Conservation (phyloP, 169 alveolate genomes). For the Perkinsus olseni region DNA sequence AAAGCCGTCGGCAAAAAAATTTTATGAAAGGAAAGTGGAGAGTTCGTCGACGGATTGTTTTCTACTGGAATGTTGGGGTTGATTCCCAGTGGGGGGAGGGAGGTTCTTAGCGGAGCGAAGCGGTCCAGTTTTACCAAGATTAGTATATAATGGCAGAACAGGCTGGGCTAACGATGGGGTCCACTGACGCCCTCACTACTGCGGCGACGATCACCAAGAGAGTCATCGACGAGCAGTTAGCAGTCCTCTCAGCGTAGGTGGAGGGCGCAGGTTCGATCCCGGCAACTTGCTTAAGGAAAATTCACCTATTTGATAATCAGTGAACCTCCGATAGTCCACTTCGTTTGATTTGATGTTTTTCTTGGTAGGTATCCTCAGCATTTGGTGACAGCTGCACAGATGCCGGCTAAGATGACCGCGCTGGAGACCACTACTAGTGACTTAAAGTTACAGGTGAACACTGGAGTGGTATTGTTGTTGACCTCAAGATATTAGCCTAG, state of each 20-base stretch:
- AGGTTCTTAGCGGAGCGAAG: too few relatives aligned
- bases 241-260: not conserved
- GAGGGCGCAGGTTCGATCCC: not conserved
- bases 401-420: not conserved
- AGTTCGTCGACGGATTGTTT: too few relatives aligned
- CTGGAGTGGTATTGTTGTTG: not conserved
- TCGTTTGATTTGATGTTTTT: not conserved
- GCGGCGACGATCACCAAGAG: not conserved
- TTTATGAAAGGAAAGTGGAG: too few relatives aligned
- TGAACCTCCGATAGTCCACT: too few relatives aligned
- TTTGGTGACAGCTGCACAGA: not conserved
- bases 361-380: not conserved
- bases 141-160: not conserved
- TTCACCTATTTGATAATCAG: too few relatives aligned
- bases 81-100: too few relatives aligned
- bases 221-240: not conserved
- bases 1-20: too few relatives aligned
- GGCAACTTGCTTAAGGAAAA: too few relatives aligned
- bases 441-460: not conserved
- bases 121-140: not conserved
- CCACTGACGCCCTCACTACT: not conserved
- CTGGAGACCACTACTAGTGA: not conserved
- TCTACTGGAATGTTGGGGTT: too few relatives aligned
- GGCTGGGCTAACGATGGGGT: not conserved
- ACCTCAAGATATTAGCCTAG: not conserved